These are phyloP conservation scores for Dendrobium huoshanense DNA, from an alignment of 106 monocot species.

Conservation along the genomic window DNA sequence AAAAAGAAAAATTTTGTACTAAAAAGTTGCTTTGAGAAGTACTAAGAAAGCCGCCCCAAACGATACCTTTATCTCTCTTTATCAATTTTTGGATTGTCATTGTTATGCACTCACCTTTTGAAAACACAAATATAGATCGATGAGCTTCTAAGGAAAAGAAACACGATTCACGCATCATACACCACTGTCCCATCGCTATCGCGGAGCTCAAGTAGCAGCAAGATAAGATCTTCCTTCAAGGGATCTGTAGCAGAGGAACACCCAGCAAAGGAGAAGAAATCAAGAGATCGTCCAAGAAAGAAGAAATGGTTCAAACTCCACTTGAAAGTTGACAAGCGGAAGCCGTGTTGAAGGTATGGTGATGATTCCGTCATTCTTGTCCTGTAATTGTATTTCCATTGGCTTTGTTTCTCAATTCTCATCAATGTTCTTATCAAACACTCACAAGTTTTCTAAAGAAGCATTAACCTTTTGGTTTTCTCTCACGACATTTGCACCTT, in stretches of 20 bases:
- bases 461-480: background rate
- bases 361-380: background rate
- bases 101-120: too few species aligned
- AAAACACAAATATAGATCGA: slow-evolving; percentile 45
- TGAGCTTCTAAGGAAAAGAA: slow-evolving; percentile 75
- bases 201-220: slow-evolving; percentile 51
- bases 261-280: slow-evolving; percentile 29
- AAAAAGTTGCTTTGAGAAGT: too few species aligned
- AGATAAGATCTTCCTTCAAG: slow-evolving; percentile 31
- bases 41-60: too few species aligned
- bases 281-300: slow-evolving; percentile 39
- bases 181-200: slow-evolving; percentile 44
- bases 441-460: background rate
- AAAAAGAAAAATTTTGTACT: too few species aligned
- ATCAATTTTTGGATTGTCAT: too few species aligned
- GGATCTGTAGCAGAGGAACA: slow-evolving; percentile 36
- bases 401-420: background rate
- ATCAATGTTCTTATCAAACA: background rate
- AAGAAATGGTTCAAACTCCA: slow-evolving; percentile 87
- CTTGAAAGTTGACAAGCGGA: slow-evolving; percentile 61
- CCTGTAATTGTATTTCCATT: background rate
- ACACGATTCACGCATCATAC: slow-evolving; percentile 76
- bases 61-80: too few species aligned
- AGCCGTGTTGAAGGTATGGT: slow-evolving; percentile 45
- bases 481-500: background rate